phyloP scores from a whole-genome alignment of 2,329 filamentous ascomycete species.

The Aaosphaeria pasadenensis region DNA sequence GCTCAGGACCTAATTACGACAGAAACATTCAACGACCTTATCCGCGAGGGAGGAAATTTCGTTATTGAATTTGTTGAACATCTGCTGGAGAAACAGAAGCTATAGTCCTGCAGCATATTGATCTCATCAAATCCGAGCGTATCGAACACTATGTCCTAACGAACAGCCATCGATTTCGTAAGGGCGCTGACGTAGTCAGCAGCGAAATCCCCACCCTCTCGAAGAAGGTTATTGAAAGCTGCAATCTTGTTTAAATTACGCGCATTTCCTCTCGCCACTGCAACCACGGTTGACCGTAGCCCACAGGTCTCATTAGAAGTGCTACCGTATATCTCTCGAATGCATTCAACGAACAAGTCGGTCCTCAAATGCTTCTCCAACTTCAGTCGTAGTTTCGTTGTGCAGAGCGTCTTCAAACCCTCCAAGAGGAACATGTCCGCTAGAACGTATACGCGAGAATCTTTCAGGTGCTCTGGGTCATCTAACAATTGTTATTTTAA shows the following conservation, averaged over 20 bases:
- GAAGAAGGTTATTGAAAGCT: background rate
- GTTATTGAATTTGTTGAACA: too few species aligned
- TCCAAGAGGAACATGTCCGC: conserved; percentile 12
- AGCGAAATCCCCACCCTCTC: background rate
- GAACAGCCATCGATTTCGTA: too few species aligned
- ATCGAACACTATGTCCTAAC: too few species aligned
- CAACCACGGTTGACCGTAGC: background rate
- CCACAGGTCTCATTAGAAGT: background rate
- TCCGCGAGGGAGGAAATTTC: too few species aligned
- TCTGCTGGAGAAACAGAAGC: too few species aligned
- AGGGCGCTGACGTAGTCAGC: background rate
- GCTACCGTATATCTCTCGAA: background rate
- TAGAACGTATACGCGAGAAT: conserved; percentile 8
- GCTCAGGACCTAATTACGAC: too few species aligned
- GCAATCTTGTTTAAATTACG: background rate
- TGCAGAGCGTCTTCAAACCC: conserved; percentile 6
- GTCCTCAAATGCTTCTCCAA: background rate
- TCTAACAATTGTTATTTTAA: conserved; percentile 2
- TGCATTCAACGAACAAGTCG: background rate
- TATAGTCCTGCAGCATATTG: too few species aligned
- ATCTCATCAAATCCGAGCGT: too few species aligned
- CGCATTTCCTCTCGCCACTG: background rate
- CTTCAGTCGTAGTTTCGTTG: conserved; percentile 1
- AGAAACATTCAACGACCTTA: too few species aligned
- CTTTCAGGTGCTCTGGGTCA: conserved; percentile 6